Base-by-base conservation (phyloP, 208 protist species). In the Crithidia bombi region DNA sequence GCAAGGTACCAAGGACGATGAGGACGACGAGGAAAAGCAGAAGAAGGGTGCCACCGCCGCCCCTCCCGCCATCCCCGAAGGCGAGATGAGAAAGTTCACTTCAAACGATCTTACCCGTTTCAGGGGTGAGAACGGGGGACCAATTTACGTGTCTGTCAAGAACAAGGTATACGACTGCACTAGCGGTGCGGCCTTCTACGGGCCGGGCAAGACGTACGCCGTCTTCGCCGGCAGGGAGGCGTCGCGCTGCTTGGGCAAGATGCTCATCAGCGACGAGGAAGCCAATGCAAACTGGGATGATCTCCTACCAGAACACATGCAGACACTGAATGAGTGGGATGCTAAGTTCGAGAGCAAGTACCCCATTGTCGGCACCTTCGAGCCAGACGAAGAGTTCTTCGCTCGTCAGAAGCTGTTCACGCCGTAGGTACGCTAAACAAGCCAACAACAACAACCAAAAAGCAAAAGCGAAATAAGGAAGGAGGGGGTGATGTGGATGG, bases 171-270 rank as follows among this genome's bases (percentile, higher is more conserved):
- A 93, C 59, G 88, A 94, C 51, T 93, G 87, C 71, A 86, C 49
- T 35, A 59, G 75, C 6, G 91, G 71, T 4, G 67, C 75, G 12
- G 70, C 83, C 46, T 94, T 94, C 58, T 96, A 96, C 72, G 89
- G 85, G 4, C 69, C 75, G n/a, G 91, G 91, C 15, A 80, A 77
- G 33, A 59, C 82, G 12, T 96, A 96, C 79, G 65, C 65, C 17
- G 81, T 94, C 1, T 96, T 96, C 59, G 87, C 89, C 15, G 91
- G 91, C 15, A 86, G 90, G 52, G 89, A 94, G 7, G 81, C 82
- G 0, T 82, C 83, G n/a, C 89, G 91, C 14, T 87, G 77, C 28
- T 76, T 96, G 2, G 91, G 78, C 28, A 96, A 96, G 78, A 93
- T 94, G 89, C 68, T 87, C 38, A 83, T 96, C 68, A 76, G 71